Base-by-base conservation (phyloP, 495 filamentous ascomycete species). In the Penicillium tannophilum region DNA sequence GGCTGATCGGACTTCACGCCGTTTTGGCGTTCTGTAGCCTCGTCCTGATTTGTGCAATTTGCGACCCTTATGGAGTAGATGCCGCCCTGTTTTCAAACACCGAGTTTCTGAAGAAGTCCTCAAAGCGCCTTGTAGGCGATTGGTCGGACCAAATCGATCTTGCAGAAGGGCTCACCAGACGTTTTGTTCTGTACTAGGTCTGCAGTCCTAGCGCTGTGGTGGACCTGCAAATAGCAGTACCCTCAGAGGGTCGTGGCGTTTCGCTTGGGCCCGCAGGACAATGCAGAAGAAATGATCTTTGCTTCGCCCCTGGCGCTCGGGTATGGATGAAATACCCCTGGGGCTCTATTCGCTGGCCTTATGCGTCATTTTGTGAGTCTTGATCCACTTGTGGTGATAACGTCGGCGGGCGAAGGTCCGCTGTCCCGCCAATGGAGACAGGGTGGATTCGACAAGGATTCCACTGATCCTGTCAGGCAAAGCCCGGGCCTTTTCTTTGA, bases 1-100 rank as follows among this genome's bases (percentile, higher is more conserved):
- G 24, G 46, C 42, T 47, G 61, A 61, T 64, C 62, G 65, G 65
- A 57, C 52, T 63, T 65, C 31, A 44, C 14, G 39, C 65, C 65
- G 54, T 59, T 39, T 52, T 31, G 55, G 35, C 47, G n/a, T 52
- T 14, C n/a, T 17, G n/a, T 7, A 16, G 5, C 35, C 16, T 14
- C 10, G 1, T 39, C 6, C 17, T 35, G 4, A 48, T 48, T 48
- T 16, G 46, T 17, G 26, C 24, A 48, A 14, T 48, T 30, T 23
- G 20, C 19, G 20, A 6, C 17, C 44, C 44, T 26, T 23, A 23
- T 23, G 20, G 4, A 48, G 16, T n/a, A 12, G 17, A 52, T 52
- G 49, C 9, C 49, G 35, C 28, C 23, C 19, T 47, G 9, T 4
- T 28, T 47, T 11, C 45, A 36, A 36, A 36, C 16, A 28, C 30